Evolutionary conservation across 2,329 filamentous ascomycete genomes (phyloP), one percentile per base, ranked within the genome.

Genomic region (Ilyonectria destructans): DNA sequence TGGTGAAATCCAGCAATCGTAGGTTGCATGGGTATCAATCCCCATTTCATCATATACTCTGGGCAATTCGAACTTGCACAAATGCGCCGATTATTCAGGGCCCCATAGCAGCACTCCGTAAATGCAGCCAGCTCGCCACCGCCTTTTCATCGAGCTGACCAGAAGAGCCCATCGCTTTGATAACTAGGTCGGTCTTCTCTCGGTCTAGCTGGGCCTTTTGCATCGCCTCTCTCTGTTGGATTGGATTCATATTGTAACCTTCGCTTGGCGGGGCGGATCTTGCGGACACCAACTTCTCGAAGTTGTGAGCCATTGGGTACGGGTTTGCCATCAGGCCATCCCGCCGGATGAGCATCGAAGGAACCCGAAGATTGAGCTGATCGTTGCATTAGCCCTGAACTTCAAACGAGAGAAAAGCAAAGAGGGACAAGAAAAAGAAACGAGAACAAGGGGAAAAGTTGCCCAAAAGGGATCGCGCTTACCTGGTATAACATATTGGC

Each of bases 271-370:
- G 74, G 4, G 80, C 77, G 15, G 74, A 67, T 57, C 80, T 80
- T 19, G 82, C 80, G 4, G 84, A 83, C n/a, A 85, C 75, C 33
- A 85, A 73, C 77, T 83, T 85, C 71, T 84, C 81, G 66, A 86
- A 84, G 72, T 85, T 82, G 58, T 83, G 79, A 7, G 80, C 79
- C 57, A 80, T 77, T 6, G 82, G 80, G 61, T 83, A 84, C 3
- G 84, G 82, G 55, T 79, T 81, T 2, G 83, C 81, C 80, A 87
- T 82, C 10, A 88, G 77, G 5, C 82, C 82, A 72, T 90, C 88
- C 40, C 85, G 81, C 31, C 83, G 84, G 76, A 91, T 90, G 68
- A 90, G 82, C 89, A 91, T 90, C 1, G 88, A 90, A 2, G 89
- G 89, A 19, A 90, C 82, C 26, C 89, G 87, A 59, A 90, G 78